A percentile compares a stretch with the other conserved stretches of the same genome.
Conservation (phyloP, 1,139 yeast species). For the Meyerozyma smithsonii region DNA sequence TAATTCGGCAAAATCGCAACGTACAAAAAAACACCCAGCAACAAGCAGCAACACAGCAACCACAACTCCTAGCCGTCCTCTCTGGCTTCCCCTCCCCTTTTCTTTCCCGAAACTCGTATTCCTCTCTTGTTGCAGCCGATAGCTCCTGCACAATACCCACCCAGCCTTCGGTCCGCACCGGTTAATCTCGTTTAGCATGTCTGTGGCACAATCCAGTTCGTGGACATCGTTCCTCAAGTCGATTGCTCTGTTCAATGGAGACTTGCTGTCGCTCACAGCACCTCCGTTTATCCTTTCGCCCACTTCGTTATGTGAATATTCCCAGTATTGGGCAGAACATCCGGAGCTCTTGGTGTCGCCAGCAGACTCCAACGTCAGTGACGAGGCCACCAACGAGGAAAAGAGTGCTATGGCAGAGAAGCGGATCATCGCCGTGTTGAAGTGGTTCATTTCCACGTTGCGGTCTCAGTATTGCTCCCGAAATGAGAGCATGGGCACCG, state of each 20-base stretch:
- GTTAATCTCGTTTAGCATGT: constrained; percentile 12
- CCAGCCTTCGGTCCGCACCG: neutral
- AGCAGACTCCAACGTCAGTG: constrained; percentile 37
- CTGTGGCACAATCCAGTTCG: constrained; percentile 38
- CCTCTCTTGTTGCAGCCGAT: neutral
- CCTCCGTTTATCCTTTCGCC: constrained; percentile 97
- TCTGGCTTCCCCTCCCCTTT: too few species aligned
- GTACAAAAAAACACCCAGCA: too few species aligned
- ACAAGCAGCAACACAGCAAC: too few species aligned
- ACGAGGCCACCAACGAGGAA: constrained; percentile 23
- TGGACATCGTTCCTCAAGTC: constrained; percentile 91
- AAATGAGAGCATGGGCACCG: constrained; percentile 84
- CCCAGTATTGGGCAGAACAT: constrained; percentile 92
- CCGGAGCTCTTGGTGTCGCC: constrained; percentile 80
- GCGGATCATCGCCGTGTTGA: constrained; percentile 76
- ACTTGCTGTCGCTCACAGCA: constrained; percentile 87
- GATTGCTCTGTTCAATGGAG: constrained; percentile 91
- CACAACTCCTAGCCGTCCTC: neutral
- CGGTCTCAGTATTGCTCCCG: constrained; percentile 92
- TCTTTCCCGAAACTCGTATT: too few species aligned
- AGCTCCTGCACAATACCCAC: neutral
- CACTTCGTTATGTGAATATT: constrained; percentile 81
- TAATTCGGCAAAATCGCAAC: neutral
- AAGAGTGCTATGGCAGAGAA: constrained; percentile 47
- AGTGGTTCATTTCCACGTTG: constrained; percentile 88